These are phyloP conservation scores for Syzygium aqueum DNA, from an alignment of 345 rosid species.

Conservation along the genomic window DNA sequence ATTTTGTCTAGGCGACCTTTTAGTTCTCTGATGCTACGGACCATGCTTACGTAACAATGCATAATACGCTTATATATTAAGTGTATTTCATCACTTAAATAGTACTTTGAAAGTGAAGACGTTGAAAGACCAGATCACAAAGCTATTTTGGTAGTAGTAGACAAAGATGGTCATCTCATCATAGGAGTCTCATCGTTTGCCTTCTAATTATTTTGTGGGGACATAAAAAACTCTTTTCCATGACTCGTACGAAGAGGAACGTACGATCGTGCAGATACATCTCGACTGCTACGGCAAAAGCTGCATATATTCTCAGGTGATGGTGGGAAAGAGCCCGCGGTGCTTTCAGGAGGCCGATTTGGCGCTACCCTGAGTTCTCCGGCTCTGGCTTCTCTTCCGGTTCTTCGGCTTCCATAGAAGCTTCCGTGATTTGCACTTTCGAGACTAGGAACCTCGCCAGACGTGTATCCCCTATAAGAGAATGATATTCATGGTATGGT, in stretches of 20 bases:
- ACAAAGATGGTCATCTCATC: background rate
- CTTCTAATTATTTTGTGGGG: background rate
- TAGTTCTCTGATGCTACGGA: background rate
- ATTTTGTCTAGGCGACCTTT: background rate
- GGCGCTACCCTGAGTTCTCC: background rate
- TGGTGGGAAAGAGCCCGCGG: background rate
- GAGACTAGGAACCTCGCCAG: conserved; percentile 67
- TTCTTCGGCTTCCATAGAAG: conserved; percentile 15
- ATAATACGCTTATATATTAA: background rate
- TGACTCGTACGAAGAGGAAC: background rate
- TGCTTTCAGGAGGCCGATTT: background rate
- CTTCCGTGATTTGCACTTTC: conserved; percentile 37
- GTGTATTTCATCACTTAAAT: background rate
- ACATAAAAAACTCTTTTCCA: background rate
- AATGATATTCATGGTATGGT: background rate
- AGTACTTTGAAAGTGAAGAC: background rate
- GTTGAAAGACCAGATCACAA: background rate
- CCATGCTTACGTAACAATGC: background rate
- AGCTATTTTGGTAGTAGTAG: background rate
- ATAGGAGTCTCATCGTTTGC: background rate
- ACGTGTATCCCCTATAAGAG: conserved; percentile 52
- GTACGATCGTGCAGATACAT: background rate
- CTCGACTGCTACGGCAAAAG: background rate
- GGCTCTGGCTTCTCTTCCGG: conserved; percentile 17
- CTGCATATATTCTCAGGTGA: background rate